Evolutionary conservation across 768 basidiomycete genomes (phyloP).

Genomic region (Tubosaeta brunneosetosa): DNA sequence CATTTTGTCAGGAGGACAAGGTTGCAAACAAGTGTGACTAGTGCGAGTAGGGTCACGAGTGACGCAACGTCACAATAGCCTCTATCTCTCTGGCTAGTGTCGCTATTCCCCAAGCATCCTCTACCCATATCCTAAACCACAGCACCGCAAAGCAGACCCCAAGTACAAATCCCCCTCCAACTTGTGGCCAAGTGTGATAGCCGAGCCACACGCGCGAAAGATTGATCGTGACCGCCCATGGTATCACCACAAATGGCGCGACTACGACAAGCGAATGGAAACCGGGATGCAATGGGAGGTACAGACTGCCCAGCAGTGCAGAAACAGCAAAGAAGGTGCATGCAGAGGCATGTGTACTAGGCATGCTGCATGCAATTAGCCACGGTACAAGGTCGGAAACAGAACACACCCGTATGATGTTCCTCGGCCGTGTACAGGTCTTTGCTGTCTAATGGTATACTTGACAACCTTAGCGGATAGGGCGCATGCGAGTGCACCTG

Average conservation of each 20-base stretch:
- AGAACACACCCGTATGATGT: conserved; percentile 62
- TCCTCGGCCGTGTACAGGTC: conserved; percentile 49
- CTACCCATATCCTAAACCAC: conserved; percentile 60
- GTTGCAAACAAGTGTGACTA: conserved; percentile 17
- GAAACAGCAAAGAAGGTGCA: conserved; percentile 64
- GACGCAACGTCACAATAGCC: conserved; percentile 24
- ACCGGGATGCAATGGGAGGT: conserved; percentile 56
- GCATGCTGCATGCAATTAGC: conserved; percentile 54
- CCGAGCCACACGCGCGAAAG: conserved; percentile 71
- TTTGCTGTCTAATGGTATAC: conserved; percentile 54
- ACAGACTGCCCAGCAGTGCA: conserved; percentile 49
- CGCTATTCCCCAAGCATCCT: conserved; percentile 16
- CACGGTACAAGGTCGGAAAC: background rate
- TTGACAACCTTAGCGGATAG: conserved; percentile 61
- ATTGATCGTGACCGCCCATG: conserved; percentile 53
- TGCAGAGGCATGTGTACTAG: conserved; percentile 72
- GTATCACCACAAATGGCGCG: conserved; percentile 47
- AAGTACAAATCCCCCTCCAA: conserved; percentile 52
- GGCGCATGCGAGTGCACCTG: conserved; percentile 53
- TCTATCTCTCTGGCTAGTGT: conserved; percentile 20
- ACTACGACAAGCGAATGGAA: conserved; percentile 34
- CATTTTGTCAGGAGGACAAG: conserved; percentile 31
- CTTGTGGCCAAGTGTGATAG: conserved; percentile 71
- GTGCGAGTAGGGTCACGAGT: conserved; percentile 20
- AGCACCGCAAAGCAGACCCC: conserved; percentile 49